Base-by-base conservation (phyloP, 306 rosid genomes). In the Dryas octopetala region DNA sequence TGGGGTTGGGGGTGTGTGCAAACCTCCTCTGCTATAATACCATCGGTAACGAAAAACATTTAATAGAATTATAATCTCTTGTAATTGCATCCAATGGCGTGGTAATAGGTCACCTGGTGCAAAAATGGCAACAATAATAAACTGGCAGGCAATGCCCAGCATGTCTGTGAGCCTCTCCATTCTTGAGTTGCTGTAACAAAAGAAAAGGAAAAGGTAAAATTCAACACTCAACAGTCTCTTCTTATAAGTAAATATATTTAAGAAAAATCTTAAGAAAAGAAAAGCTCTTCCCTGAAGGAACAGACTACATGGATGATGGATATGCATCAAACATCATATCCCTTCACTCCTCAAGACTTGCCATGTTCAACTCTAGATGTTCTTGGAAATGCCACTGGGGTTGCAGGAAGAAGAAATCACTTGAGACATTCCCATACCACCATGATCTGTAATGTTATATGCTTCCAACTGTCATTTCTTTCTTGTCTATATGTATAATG, bases 361-460 rank as follows among this genome's bases (percentile, higher is more conserved):
- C 87, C 28, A 38, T 83, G 57, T 85, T 91, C 82, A 93, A 89
- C 84, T 80, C 92, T 9, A 12, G 73, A 77, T 91, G 97, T 68
- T 82, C 91, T 62, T 84, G 89, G 76, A 93, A 68, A 76, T 88
- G 92, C 80, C 88, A 71, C 7, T 91, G 98, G 97, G 82, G 97
- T 51, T 93, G 98, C 76, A 86, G 73, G 83, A 93, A 88, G 91
- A 88, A 81, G 78, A 80, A 71, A 45, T 10, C 83, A 1, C 9
- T 80, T 53, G 83, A 90, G 61, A 43, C 79, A 19, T 64, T 59
- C 23, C 23, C 23, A 23, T 41, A 66, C 78, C 73, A 68, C 3
- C 88, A 88, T 63, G 91, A 86, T 44, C 71, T 85, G 58, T 88
- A 74, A 63, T 43, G 57, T 50, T 19, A 45, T 57, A 62, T 46